Percentiles rank a stretch among this genome's conserved stretches.
These are phyloP conservation scores for Puccinia polysora DNA, from an alignment of 1,284 basidiomycete genomes.

Conservation along the genomic window DNA sequence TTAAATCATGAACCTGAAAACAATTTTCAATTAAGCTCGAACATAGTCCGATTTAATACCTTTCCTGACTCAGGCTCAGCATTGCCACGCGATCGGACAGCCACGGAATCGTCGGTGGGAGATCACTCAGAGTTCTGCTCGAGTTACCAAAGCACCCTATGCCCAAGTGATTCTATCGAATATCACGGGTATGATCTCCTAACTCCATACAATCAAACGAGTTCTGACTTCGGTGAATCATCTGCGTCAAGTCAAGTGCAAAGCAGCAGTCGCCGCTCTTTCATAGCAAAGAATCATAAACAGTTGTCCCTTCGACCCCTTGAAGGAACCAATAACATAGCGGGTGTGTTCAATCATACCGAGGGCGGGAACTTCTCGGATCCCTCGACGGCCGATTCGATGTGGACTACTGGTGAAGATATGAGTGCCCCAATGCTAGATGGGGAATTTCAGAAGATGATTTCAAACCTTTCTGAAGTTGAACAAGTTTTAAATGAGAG, in stretches of 20 bases:
- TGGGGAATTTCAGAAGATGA: not conserved
- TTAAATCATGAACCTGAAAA: no score
- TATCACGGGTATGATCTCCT: no score
- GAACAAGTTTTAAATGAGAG: no score
- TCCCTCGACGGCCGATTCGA: constrained; percentile 9
- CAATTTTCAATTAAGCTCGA: no score
- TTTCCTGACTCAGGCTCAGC: no score
- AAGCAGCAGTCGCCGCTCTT: not conserved
- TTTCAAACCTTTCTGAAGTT: not conserved
- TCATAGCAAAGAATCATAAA: constrained; percentile 17
- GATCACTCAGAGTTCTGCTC: no score
- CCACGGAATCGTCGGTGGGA: no score
- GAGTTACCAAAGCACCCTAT: no score
- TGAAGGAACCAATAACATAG: not conserved
- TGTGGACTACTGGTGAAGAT: not conserved
- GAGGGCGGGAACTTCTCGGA: not conserved
- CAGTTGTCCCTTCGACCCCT: not conserved
- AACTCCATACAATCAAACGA: not conserved
- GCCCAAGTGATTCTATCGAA: no score
- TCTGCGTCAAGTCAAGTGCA: not conserved
- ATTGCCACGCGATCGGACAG: no score
- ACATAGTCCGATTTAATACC: no score
- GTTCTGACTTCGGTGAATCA: not conserved
- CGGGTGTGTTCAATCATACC: not conserved
- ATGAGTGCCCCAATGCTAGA: not conserved